A percentile compares a stretch with the other conserved stretches of the same genome.
These are phyloP conservation scores for Amanita thiersii DNA, from an alignment of 768 basidiomycete genomes.

Conservation along the genomic window DNA sequence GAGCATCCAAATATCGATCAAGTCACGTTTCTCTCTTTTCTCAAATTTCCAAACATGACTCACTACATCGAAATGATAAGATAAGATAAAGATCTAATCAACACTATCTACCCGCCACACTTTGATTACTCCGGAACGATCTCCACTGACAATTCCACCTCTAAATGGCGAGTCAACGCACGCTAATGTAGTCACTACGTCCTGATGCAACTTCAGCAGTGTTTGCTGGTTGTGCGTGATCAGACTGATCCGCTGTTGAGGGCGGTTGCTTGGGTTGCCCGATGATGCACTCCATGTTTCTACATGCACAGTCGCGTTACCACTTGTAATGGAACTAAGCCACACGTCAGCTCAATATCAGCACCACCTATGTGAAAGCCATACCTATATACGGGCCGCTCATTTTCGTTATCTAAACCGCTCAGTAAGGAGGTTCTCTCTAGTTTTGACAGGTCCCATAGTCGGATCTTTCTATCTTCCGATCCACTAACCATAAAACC, in stretches of 20 bases:
- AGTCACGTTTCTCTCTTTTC: slow-evolving; percentile 24
- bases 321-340: slow-evolving; percentile 28
- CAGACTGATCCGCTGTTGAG: slow-evolving; percentile 68
- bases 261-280: slow-evolving; percentile 49
- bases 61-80: slow-evolving; percentile 1
- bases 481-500: slow-evolving; percentile 87
- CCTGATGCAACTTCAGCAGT: slow-evolving; percentile 81
- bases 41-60: slow-evolving; percentile 6
- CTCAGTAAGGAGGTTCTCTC: slow-evolving; percentile 75
- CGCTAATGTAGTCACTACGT: slow-evolving; percentile 78
- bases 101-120: slow-evolving; percentile 72
- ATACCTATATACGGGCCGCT: slow-evolving; percentile 73
- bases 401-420: slow-evolving; percentile 67
- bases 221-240: slow-evolving; percentile 81
- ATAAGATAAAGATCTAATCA: slow-evolving; percentile 17
- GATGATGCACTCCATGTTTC: slow-evolving; percentile 52
- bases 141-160: slow-evolving; percentile 88
- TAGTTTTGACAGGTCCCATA: slow-evolving; percentile 78
- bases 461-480: slow-evolving; percentile 78
- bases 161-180: slow-evolving; percentile 91
- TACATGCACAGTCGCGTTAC: slow-evolving; percentile 43
- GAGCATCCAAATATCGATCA: slow-evolving; percentile 32
- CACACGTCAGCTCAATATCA: neutral
- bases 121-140: slow-evolving; percentile 83
- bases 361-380: too few relatives aligned